A percentile compares a stretch with the other conserved stretches of the same genome.
Evolutionary conservation across 225 moss, liverwort and hornwort species (phyloP).

Genomic region (Pseudoscleropodium purum): DNA sequence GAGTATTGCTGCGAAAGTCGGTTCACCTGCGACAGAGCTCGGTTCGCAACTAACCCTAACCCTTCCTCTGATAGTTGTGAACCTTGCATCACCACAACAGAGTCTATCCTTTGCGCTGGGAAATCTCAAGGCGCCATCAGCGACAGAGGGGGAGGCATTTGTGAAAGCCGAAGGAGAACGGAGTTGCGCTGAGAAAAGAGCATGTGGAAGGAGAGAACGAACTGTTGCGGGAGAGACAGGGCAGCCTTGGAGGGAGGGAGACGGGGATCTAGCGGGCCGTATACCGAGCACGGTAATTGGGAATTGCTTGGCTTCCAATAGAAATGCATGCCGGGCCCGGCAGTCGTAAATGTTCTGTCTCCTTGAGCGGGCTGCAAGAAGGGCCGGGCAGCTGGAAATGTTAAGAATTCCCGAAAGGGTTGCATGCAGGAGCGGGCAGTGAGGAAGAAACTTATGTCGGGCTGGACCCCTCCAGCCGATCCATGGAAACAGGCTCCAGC

Average conservation of each 20-base stretch:
- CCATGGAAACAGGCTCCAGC: too few species aligned
- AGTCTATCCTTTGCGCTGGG: not conserved
- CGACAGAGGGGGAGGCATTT: not conserved
- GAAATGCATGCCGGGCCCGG: not conserved
- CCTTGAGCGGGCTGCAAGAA: too few species aligned
- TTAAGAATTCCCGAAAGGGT: not conserved
- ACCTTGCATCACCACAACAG: not conserved
- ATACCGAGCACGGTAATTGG: not conserved
- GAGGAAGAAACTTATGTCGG: not conserved
- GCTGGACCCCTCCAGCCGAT: too few species aligned
- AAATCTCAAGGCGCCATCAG: not conserved
- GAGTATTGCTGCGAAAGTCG: not conserved
- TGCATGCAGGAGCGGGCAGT: not conserved
- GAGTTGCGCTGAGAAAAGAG: not conserved
- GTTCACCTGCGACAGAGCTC: not conserved
- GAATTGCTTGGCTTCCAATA: not conserved
- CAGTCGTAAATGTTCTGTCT: not conserved
- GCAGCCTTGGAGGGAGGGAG: not conserved
- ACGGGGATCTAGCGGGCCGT: not conserved
- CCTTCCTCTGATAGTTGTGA: not conserved
- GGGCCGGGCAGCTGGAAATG: not conserved
- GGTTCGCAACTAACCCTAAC: slow-evolving; percentile 8
- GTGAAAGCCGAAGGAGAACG: not conserved
- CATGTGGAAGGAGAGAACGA: not conserved
- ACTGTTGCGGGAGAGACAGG: too few species aligned